Evolutionary conservation across 352 stramenopile species (phyloP), one percentile per base, ranked within the genome.

Genomic region (Achlya hypogyna): DNA sequence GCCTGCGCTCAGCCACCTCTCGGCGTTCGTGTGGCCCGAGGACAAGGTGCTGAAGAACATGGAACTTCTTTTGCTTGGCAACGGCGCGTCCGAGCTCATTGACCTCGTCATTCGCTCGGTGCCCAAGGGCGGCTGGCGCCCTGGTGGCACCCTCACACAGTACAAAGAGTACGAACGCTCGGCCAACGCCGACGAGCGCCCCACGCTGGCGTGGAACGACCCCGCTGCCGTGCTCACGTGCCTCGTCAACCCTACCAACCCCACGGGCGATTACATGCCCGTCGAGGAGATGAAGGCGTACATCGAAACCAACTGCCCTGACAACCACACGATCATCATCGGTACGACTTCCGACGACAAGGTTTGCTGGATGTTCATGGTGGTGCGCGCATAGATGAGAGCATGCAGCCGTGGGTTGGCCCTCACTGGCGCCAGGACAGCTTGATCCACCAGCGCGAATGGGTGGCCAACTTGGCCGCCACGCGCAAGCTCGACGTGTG

Each of bases 151-250:
- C 22, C 63, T 81, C 47, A 89, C 82, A 60, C 81, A 93, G 72
- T 93, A 93, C 80, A 93, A 93, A 65, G 84, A 93, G 74, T 93
- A 93, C 71, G 82, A 93, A 72, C 85, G 85, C 54, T 91, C 82
- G 22, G 89, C 83, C 73, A 82, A 87, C 70, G 85, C 85, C 14
- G 85, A 92, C 49, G 88, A 88, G 27, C 79, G 78, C 47, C 78
- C 84, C 53, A 93, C 87, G 62, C 76, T 91, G 16, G 73, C 81
- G 14, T 91, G 82, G 79, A 78, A 86, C 60, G 85, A 96, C 71
- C 73, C 71, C 4, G 76, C 67, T 29, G 88, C 88, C 0, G 83
- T 72, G 40, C 77, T 96, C 16, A 91, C 89, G 62, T 96, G 88
- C 63, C 71, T 96, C 29, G 88, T 95, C 51, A 96, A 95, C 77